Base-by-base conservation (phyloP, 2,329 filamentous ascomycete species). In the Fusarium bactridioides region DNA sequence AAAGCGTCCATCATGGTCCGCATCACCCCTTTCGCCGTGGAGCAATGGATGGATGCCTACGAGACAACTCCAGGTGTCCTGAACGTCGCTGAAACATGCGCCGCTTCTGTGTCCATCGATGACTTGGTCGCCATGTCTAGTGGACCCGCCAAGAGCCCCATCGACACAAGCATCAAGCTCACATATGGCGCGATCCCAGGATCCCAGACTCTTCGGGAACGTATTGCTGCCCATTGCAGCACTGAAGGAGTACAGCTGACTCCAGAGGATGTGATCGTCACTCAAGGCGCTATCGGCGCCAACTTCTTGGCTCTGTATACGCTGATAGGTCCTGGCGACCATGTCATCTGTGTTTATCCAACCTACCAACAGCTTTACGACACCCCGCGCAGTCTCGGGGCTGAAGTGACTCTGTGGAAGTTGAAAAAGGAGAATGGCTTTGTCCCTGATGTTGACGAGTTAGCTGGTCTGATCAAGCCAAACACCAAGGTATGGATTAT, bases 351-450 rank as follows among this genome's bases (percentile, higher is more conserved):
- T 77, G 92, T 96, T 63, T 93, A 94, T 78, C 94, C 94, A 15
- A 95, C 93, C 1, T 97, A 96, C 76, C 93, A 96, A 79, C 94
- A 96, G 76, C 86, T 97, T 1, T 96, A 95, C 77, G 85, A 90
- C 11, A 88, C 96, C 1, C 93, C 94, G 0, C 86, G 86, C 71
- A 92, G 90, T 40, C 82, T 97, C 3, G 94, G 94, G 0, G 93
- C 93, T 1, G 89, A 93, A 62, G 92, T 97, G 15, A 90, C 90
- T 38, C 80, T 95, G 11, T 97, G 94, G 94, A 90, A 88, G 77
- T 85, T 94, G 10, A 87, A 86, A 50, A 85, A 88, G 35, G 84
- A 89, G 21, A 87, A 93, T 54, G 86, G 87, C 16, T 96, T 91
- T 83, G 82, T 91, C 8, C 89, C 93, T 0, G 86, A 93, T 69